Base-by-base conservation (phyloP, 106 monocot genomes). In the Dactylorhiza incarnata region DNA sequence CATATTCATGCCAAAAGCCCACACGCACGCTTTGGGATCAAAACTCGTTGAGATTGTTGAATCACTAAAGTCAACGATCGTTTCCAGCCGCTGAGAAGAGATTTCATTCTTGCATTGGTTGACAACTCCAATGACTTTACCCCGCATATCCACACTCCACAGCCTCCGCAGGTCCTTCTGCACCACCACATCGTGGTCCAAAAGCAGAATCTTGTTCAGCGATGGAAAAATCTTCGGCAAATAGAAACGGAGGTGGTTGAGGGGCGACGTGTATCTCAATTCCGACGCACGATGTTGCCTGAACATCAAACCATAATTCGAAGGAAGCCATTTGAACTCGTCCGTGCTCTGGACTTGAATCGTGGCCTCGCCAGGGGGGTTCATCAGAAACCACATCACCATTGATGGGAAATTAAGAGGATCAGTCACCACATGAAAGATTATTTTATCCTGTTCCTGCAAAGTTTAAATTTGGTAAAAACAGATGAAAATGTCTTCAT, bases 151-250 rank as follows among this genome's bases (percentile, higher is more conserved):
- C 48, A 85, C 15, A 13, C 59, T 63, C 95, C 95, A 96, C 47
- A 96, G 80, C 9, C 22, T 73, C 61, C 75, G 78, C 16, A 96
- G 71, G 70, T 96, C 95, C 66, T 77, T 86, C 49, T 87, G 86
- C 47, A 96, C 89, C 24, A 96, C 90, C 22, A 96, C 87, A 80
- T 96, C 95, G 83, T 96, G 90, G 72, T 96, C 95, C 76, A 96
- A 73, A 77, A 96, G 84, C 62, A 96, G 58, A 80, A 96, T 49
- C 66, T 93, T 90, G 51, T 82, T 78, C 58, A 96, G 66, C 58
- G 55, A 81, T 71, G 93, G 90, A 71, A 93, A 96, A n/a, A 96
- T 78, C 48, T 91, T 83, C 50, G 93, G 93, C 48, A 96, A 85
- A 81, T 91, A 87, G 82, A 96, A 96, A 11, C 93, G 95, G 22